Evolutionary conservation across 1,284 basidiomycete species (phyloP).

Genomic region (Vanrija sp.): DNA sequence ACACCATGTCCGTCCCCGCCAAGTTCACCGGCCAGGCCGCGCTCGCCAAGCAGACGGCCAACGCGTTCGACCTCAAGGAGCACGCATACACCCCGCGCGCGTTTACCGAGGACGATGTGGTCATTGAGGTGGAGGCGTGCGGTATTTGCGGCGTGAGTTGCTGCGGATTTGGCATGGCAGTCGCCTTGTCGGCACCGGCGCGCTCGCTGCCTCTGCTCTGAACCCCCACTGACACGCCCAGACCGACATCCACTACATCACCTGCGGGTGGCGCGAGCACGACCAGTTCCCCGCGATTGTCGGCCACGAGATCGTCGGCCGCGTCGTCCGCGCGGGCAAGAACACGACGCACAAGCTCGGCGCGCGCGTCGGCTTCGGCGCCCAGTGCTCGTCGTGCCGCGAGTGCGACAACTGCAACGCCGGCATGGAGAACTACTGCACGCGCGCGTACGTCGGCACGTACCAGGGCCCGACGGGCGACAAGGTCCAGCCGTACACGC

Average conservation of each 20-base stretch:
- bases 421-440: constrained; percentile 58
- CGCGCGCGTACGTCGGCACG: constrained; percentile 2
- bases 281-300: constrained; percentile 23
- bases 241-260: constrained; percentile 31
- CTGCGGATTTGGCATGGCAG: not conserved
- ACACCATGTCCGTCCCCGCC: constrained; percentile 5
- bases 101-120: constrained; percentile 30
- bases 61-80: constrained; percentile 23
- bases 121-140: constrained; percentile 23
- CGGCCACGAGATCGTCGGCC: constrained; percentile 55
- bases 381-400: constrained; percentile 57
- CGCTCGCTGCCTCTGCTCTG: not conserved
- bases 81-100: constrained; percentile 28
- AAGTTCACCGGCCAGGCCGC: constrained; percentile 28
- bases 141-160: constrained; percentile 18
- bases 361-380: constrained; percentile 63
- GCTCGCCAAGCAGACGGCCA: constrained; percentile 18
- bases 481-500: constrained; percentile 17
- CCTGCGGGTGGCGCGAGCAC: constrained; percentile 25
- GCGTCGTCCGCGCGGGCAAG: constrained; percentile 45
- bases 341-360: constrained; percentile 57
- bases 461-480: constrained; percentile 21
- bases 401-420: constrained; percentile 57
- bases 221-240: not conserved
- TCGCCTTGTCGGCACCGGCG: not conserved